Percentiles rank a stretch among this genome's conserved stretches.
phyloP scores from a whole-genome alignment of 345 rosid genomes.

The Chamaenerion angustifolium region DNA sequence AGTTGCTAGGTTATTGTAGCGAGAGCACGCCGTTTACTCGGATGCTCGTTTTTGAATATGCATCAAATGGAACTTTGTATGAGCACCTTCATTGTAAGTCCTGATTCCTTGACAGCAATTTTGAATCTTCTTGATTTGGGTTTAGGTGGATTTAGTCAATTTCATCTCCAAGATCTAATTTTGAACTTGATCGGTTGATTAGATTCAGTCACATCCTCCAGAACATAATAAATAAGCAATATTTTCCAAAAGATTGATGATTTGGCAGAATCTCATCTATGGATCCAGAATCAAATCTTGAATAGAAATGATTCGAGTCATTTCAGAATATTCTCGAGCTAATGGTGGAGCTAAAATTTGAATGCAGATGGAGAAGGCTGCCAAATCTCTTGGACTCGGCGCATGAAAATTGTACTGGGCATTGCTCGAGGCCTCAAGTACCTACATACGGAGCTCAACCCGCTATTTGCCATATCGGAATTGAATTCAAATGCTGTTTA shows the following conservation, averaged over 20 bases:
- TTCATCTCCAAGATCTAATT: no score
- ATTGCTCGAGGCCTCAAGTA: slow-evolving; percentile 81
- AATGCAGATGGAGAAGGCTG: slow-evolving; percentile 82
- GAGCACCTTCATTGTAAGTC: slow-evolving; percentile 93
- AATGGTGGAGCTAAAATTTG: slow-evolving; percentile 7
- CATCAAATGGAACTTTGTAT: slow-evolving; percentile 86
- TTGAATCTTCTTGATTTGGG: no score
- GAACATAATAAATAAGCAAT: no score
- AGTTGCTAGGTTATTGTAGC: slow-evolving; percentile 76
- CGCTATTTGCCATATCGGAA: slow-evolving; percentile 84
- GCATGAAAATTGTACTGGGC: slow-evolving; percentile 82
- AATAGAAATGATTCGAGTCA: not conserved
- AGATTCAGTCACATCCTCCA: no score
- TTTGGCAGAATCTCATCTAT: not conserved
- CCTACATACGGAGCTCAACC: slow-evolving; percentile 78
- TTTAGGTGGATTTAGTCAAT: no score
- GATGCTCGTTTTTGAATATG: slow-evolving; percentile 90
- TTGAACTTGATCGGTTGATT: no score
- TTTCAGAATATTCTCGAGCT: slow-evolving; percentile 6
- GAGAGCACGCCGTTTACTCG: slow-evolving; percentile 77
- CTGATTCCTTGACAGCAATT: not conserved
- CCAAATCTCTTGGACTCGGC: slow-evolving; percentile 71
- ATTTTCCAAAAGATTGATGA: not conserved
- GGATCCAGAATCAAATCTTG: no score
- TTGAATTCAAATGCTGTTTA: slow-evolving; percentile 80